Conservation (phyloP, 2,329 filamentous ascomycete genomes). For the Dothidotthia symphoricarpi region DNA sequence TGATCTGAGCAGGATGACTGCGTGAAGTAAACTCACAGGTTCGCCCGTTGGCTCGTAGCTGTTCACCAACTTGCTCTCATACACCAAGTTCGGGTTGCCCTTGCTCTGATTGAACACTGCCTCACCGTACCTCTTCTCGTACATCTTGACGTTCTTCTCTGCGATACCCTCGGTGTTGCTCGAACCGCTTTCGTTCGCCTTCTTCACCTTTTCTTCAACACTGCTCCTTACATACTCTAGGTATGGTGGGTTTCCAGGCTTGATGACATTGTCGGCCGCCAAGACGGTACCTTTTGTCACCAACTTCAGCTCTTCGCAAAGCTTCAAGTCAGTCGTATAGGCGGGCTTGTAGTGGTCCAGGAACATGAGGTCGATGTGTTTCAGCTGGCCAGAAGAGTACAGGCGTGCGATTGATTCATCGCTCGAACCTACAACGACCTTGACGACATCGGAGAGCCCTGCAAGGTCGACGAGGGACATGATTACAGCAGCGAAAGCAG, state of each 20-base stretch:
- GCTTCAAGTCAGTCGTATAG: conserved; percentile 71
- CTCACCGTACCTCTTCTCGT: conserved; percentile 47
- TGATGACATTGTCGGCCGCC: conserved; percentile 69
- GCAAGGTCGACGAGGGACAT: conserved; percentile 69
- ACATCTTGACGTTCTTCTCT: conserved; percentile 51
- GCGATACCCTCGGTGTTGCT: conserved; percentile 44
- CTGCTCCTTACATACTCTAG: conserved; percentile 67
- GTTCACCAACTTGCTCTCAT: conserved; percentile 62
- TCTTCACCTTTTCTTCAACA: conserved; percentile 60
- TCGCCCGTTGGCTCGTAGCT: conserved; percentile 68
- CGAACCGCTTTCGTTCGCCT: conserved; percentile 27
- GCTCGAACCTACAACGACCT: conserved; percentile 68
- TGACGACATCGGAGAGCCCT: conserved; percentile 67
- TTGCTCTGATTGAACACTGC: conserved; percentile 44
- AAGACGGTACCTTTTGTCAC: conserved; percentile 62
- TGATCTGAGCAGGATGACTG: conserved; percentile 1
- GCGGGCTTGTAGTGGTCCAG: conserved; percentile 78
- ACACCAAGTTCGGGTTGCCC: conserved; percentile 65
- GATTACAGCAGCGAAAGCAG: conserved; percentile 71
- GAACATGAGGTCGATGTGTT: conserved; percentile 69
- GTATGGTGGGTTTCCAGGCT: conserved; percentile 69
- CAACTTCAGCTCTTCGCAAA: conserved; percentile 69
- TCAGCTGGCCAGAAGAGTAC: conserved; percentile 53
- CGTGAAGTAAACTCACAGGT: conserved; percentile 51
- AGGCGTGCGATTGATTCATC: conserved; percentile 64